Evolutionary conservation across 2,329 filamentous ascomycete species (phyloP).

Genomic region (Cladosporium sp.): DNA sequence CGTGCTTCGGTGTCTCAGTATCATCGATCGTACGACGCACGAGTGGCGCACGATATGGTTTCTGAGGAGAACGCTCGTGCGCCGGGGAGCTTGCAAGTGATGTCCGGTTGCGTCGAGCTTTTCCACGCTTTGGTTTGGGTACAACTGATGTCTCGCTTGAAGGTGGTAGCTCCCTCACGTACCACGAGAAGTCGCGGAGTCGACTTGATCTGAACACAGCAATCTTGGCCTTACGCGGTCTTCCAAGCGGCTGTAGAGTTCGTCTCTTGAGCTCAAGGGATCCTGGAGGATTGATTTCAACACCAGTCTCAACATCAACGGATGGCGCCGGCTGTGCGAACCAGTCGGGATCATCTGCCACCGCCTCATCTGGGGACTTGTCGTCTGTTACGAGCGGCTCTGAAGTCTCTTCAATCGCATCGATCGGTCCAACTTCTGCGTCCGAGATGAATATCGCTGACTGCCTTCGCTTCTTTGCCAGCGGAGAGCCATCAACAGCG

Average conservation of each 20-base stretch:
- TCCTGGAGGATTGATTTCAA: conserved; percentile 45
- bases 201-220: conserved; percentile 38
- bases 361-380: not conserved
- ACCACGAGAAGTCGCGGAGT: conserved; percentile 36
- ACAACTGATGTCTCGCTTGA: not conserved
- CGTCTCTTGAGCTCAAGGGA: conserved; percentile 30
- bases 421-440: too few species aligned
- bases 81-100: not conserved
- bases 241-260: conserved; percentile 30
- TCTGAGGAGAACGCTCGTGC: not conserved
- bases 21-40: not conserved
- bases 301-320: conserved; percentile 26
- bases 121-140: not conserved
- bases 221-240: conserved; percentile 41
- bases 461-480: not conserved
- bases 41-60: not conserved
- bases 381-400: not conserved
- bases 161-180: conserved; percentile 10
- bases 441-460: not conserved
- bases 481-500: not conserved
- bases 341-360: conserved; percentile 1
- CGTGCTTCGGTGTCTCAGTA: not conserved
- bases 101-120: not conserved
- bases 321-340: not conserved
- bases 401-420: not conserved